Base-by-base conservation (phyloP, 495 filamentous ascomycete species). In the Penicillium malachiteum region DNA sequence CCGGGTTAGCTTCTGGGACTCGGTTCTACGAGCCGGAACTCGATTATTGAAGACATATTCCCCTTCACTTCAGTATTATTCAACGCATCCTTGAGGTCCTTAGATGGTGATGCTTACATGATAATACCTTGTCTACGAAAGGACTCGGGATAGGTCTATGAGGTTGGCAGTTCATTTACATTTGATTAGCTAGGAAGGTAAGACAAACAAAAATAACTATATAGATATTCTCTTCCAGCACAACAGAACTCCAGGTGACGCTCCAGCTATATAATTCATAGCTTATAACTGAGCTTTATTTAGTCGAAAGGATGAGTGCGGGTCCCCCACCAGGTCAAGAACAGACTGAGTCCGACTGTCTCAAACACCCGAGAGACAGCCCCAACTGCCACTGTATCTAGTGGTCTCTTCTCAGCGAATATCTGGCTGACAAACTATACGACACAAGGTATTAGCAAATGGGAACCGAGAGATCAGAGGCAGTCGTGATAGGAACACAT, bases 251-350 rank as follows among this genome's bases (percentile, higher is more conserved):
- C 14, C 5, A 46, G 12, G 43, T 13, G 13, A 12, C 14, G 18
- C 34, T 7, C 34, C 12, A 37, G 34, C 34, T 37, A 37, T 10
- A 37, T 2, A 37, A 9, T 37, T 37, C 34, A 38, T 33, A 13
- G 12, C 11, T 40, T 26, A 32, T 32, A 39, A 49, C 34, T 33
- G 31, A 42, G 13, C 9, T 21, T 16, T 9, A 34, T 43, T 61
- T 78, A 83, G 56, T 89, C 84, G 69, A 90, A 90, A 38, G 91
- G 88, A 76, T 89, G 89, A 70, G 91, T 95, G 62, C 87, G 86
- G 50, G 93, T 96, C 60, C 94, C 94, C 94, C 94, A 98, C 87
- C 88, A 98, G 61, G 90, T 96, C 56, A 98, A 77, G 83, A 97
- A 91, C 68, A 97, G 63, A 52, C 87, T 89, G 40, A 97, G 80